A percentile compares a stretch with the other conserved stretches of the same genome.
phyloP scores from a whole-genome alignment of 2,329 filamentous ascomycete genomes.

The Penicillium sp. region DNA sequence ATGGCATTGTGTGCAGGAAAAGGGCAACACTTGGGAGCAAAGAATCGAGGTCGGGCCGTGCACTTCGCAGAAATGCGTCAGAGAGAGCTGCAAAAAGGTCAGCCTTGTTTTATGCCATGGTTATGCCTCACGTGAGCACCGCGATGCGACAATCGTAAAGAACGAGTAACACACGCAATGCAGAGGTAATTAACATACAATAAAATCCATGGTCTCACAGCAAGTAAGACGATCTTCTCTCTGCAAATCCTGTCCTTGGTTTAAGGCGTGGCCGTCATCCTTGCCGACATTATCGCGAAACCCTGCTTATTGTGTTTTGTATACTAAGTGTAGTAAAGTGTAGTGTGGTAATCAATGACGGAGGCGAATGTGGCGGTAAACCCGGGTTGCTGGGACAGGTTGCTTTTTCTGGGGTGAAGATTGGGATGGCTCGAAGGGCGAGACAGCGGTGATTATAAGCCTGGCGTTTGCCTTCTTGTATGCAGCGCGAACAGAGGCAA shows the following conservation, averaged over 20 bases:
- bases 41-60: constrained; percentile 61
- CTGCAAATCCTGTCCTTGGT: background rate
- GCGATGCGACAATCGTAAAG: background rate
- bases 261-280: constrained; percentile 6
- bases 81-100: constrained; percentile 58
- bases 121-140: background rate
- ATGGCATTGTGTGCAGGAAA: constrained; percentile 52
- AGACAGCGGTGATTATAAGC: background rate
- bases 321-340: background rate
- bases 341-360: background rate
- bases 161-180: background rate
- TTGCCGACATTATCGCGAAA: background rate
- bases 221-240: background rate
- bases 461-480: background rate
- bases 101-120: background rate
- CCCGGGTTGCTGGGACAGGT: background rate
- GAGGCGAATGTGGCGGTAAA: background rate
- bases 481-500: background rate
- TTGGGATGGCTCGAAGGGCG: background rate
- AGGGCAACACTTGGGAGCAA: constrained; percentile 56
- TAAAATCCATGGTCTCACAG: constrained; percentile 39
- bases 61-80: constrained; percentile 61
- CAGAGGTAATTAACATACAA: constrained; percentile 31
- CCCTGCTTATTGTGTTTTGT: background rate
- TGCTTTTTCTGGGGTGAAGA: background rate